phyloP scores from a whole-genome alignment of 2,329 filamentous ascomycete genomes.

The Colletotrichum agaves region DNA sequence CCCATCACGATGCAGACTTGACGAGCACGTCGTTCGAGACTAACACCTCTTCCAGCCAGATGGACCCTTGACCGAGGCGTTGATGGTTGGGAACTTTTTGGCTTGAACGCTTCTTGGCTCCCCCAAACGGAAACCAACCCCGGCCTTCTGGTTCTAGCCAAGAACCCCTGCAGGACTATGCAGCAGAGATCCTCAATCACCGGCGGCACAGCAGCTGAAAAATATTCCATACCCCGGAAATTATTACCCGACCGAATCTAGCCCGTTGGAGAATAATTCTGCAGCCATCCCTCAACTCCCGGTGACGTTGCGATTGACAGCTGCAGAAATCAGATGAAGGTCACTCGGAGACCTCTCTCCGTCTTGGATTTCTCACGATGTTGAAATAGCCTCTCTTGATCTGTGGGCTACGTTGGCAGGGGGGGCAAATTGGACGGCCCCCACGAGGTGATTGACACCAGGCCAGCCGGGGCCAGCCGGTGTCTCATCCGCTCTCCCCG shows the following conservation, averaged over 20 bases:
- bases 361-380: no score
- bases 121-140: slow-evolving; percentile 20
- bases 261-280: slow-evolving; percentile 7
- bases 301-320: not conserved
- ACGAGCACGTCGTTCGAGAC: not conserved
- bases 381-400: not conserved
- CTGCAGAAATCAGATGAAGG: not conserved
- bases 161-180: slow-evolving; percentile 29
- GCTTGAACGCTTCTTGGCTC: slow-evolving; percentile 20
- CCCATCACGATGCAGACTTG: not conserved
- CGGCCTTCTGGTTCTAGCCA: slow-evolving; percentile 17
- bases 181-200: slow-evolving; percentile 5
- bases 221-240: slow-evolving; percentile 16
- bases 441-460: not conserved
- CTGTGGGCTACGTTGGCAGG: not conserved
- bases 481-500: slow-evolving; percentile 12
- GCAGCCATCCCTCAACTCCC: not conserved
- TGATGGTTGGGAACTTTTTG: not conserved
- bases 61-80: not conserved
- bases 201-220: slow-evolving; percentile 26
- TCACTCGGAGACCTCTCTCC: not conserved
- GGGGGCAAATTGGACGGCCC: not conserved
- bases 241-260: slow-evolving; percentile 14
- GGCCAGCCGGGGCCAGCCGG: slow-evolving; percentile 4
- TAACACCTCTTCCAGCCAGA: not conserved